Evolutionary conservation across 176 grass and related monocot genomes (phyloP), one percentile per base, ranked within the genome.

Genomic region (Musa troglodytarum): DNA sequence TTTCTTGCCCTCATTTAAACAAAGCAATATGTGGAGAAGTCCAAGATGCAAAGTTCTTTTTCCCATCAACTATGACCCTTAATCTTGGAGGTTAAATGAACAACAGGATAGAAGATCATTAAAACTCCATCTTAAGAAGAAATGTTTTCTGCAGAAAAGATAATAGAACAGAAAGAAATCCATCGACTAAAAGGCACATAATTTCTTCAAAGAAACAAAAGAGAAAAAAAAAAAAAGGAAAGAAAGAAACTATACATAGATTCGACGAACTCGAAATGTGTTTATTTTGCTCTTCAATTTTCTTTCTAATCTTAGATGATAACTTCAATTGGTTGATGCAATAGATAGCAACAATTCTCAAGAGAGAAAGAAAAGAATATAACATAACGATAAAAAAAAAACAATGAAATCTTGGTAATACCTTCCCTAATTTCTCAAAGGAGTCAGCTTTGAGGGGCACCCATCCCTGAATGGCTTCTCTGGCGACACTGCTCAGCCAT

Each of bases 401-500:
- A 6, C 4, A 3, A 6, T 43, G 34, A 43, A 34, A 43, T 43
- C 34, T 43, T 43, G 34, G 21, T n/a, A 52, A 66, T 77, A 79
- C 77, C 77, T 79, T 98, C 79, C 87, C 90, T 24, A 98, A 85
- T 86, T 93, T 98, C 87, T 93, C 88, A 75, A 87, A 98, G 22
- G 54, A 52, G 50, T 93, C 94, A 13, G 88, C 88, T 63, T 86
- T 90, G 50, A 93, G 88, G 21, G 94, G 94, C 8, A 87, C 52
- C 94, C 86, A 93, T 1, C 94, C 94, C 19, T 91, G 90, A 25
- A 98, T 86, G 21, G 90, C 94, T 88, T 98, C 94, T 28, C 89
- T 90, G 9, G 94, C 94, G 14, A 91, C 86, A n/a, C 86, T 9
- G 80, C 86, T 98, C 26, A 98, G 82, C 94, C 94, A 98, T 49